Percentiles rank a stretch among this genome's conserved stretches.
phyloP scores from a whole-genome alignment of 768 basidiomycete genomes.

The Kwoniella dendrophila region DNA sequence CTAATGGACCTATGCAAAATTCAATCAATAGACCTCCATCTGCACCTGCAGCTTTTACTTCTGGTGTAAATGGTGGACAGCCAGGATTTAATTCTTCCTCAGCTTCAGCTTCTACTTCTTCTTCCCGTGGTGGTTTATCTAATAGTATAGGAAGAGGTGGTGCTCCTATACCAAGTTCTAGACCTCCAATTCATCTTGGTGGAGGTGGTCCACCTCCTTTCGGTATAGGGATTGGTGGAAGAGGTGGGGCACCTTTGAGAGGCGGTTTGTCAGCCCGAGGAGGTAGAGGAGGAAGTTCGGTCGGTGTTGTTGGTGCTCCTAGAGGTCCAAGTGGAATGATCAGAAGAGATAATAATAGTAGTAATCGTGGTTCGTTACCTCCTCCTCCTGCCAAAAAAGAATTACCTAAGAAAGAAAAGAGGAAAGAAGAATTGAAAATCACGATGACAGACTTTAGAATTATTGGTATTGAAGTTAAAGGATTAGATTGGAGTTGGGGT shows the following conservation, averaged over 20 bases:
- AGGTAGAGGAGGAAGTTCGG: slow-evolving; percentile 20
- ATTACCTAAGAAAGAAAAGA: slow-evolving; percentile 33
- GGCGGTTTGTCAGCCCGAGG: slow-evolving; percentile 25
- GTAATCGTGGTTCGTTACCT: not conserved
- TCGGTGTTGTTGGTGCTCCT: slow-evolving; percentile 19
- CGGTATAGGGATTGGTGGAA: slow-evolving; percentile 7
- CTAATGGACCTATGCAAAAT: slow-evolving; percentile 58
- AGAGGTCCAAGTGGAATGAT: slow-evolving; percentile 34
- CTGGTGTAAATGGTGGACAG: slow-evolving; percentile 31
- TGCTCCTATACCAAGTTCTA: slow-evolving; percentile 22
- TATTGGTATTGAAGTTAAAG: slow-evolving; percentile 79
- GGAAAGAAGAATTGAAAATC: slow-evolving; percentile 61
- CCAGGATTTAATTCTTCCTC: slow-evolving; percentile 32
- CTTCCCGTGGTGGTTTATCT: slow-evolving; percentile 3
- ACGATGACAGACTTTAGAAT: slow-evolving; percentile 99
- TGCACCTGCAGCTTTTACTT: slow-evolving; percentile 13
- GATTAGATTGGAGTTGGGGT: slow-evolving; percentile 88
- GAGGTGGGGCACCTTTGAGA: slow-evolving; percentile 18
- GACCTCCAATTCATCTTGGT: slow-evolving; percentile 46
- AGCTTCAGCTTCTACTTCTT: slow-evolving; percentile 1
- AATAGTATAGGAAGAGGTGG: slow-evolving; percentile 8
- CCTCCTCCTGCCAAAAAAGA: slow-evolving; percentile 13
- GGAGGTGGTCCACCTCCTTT: slow-evolving; percentile 36
- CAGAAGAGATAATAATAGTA: slow-evolving; percentile 7
- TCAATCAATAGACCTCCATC: slow-evolving; percentile 17